phyloP scores from a whole-genome alignment of 345 rosid genomes.

The Syzygium jambos region DNA sequence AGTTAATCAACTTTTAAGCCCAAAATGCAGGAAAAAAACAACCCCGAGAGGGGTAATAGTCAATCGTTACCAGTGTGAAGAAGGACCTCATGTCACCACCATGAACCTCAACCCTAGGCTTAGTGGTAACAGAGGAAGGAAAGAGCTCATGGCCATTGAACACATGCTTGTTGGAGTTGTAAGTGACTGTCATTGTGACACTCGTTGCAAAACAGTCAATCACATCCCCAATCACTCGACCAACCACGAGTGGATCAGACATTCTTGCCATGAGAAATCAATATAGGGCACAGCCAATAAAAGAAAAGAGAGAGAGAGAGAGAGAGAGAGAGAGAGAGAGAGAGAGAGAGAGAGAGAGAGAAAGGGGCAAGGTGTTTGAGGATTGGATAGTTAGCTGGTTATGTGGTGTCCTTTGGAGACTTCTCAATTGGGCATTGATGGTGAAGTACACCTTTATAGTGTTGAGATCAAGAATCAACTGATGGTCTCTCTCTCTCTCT shows the following conservation, averaged over 20 bases:
- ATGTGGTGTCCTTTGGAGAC: background rate
- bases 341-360: background rate
- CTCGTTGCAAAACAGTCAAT: constrained; percentile 49
- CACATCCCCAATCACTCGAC: constrained; percentile 88
- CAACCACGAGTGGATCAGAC: constrained; percentile 71
- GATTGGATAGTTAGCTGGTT: background rate
- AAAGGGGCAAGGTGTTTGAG: background rate
- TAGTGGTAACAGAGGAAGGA: constrained; percentile 62
- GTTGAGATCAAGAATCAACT: background rate
- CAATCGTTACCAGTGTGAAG: constrained; percentile 74
- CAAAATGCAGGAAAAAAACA: background rate
- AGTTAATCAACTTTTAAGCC: background rate
- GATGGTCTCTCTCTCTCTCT: background rate
- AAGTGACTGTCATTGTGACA: constrained; percentile 64
- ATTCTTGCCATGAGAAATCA: background rate
- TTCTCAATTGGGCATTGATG: background rate
- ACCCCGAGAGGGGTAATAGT: background rate
- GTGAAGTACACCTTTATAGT: background rate
- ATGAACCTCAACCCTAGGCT: constrained; percentile 82
- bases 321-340: background rate
- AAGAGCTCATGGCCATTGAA: constrained; percentile 83
- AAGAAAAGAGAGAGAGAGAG: background rate
- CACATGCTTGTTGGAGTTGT: constrained; percentile 62
- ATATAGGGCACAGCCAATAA: background rate
- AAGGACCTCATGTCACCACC: constrained; percentile 90